Evolutionary conservation across 2,329 filamentous ascomycete species (phyloP).

Genomic region (Periconia sp.): DNA sequence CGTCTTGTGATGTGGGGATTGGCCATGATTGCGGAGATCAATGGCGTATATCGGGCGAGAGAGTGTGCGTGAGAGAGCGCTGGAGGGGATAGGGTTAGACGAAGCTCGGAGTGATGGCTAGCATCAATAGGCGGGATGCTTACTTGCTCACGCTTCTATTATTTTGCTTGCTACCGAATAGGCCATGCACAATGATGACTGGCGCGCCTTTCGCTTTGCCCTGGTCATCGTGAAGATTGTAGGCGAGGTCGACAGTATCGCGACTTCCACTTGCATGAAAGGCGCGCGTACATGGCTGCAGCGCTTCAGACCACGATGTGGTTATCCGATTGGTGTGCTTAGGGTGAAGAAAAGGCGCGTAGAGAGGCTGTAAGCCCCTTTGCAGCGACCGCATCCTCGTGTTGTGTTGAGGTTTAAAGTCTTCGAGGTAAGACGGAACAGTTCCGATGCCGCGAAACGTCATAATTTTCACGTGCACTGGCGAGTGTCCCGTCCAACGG

Average conservation of each 20-base stretch:
- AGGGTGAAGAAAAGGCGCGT: slow-evolving; percentile 15
- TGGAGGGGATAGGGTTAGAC: slow-evolving; percentile 43
- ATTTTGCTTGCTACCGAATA: slow-evolving; percentile 96
- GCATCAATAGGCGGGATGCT: slow-evolving; percentile 3
- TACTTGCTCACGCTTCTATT: slow-evolving; percentile 94
- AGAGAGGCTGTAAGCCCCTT: slow-evolving; percentile 18
- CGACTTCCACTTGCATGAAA: slow-evolving; percentile 34
- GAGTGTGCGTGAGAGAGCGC: slow-evolving; percentile 80
- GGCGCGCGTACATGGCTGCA: slow-evolving; percentile 29
- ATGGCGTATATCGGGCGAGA: slow-evolving; percentile 81
- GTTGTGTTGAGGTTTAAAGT: slow-evolving; percentile 9
- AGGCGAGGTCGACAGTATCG: slow-evolving; percentile 39
- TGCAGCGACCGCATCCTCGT: slow-evolving; percentile 24
- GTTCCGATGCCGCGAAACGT: slow-evolving; percentile 13
- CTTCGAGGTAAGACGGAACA: slow-evolving; percentile 14
- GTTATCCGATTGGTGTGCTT: slow-evolving; percentile 18
- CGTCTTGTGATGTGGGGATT: slow-evolving; percentile 75
- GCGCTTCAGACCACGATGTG: slow-evolving; percentile 5
- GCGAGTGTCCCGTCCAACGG: too few species aligned
- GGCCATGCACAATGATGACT: slow-evolving; percentile 87
- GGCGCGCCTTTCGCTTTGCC: slow-evolving; percentile 58
- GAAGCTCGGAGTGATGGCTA: neutral
- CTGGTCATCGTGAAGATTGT: slow-evolving; percentile 42
- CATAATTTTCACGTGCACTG: slow-evolving; percentile 7
- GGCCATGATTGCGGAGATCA: slow-evolving; percentile 91